These are phyloP conservation scores for Chalciporus sphaerocephalus DNA, from an alignment of 768 basidiomycete genomes.

Conservation along the genomic window DNA sequence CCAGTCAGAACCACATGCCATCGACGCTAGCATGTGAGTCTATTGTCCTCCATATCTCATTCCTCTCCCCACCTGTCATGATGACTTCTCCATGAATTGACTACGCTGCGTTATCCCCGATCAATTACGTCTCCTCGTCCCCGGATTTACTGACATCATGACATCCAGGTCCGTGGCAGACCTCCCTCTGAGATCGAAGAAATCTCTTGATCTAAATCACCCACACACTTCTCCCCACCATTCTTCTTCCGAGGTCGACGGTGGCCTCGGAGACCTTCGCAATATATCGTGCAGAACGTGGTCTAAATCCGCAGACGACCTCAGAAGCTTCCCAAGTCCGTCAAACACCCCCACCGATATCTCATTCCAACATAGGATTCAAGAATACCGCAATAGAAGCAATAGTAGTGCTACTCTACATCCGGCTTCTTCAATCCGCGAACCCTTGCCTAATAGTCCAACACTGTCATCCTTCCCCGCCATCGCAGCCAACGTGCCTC, in stretches of 20 bases:
- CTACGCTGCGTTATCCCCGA: background rate
- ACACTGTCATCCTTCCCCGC: slow-evolving; percentile 44
- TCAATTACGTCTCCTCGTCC: slow-evolving; percentile 5
- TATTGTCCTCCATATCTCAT: background rate
- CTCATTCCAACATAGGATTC: slow-evolving; percentile 56
- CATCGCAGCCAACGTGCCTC: slow-evolving; percentile 15
- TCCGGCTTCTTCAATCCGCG: slow-evolving; percentile 33
- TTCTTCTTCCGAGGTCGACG: slow-evolving; percentile 25
- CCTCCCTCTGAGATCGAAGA: slow-evolving; percentile 44
- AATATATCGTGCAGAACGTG: slow-evolving; percentile 66
- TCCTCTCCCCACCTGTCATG: background rate
- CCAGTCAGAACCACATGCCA: slow-evolving; percentile 44
- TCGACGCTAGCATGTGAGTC: slow-evolving; percentile 52
- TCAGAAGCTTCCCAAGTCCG: slow-evolving; percentile 48
- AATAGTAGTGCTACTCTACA: slow-evolving; percentile 50
- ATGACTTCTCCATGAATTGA: background rate
- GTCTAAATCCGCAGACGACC: slow-evolving; percentile 79
- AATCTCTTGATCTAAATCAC: slow-evolving; percentile 42
- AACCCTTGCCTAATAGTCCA: slow-evolving; percentile 26
- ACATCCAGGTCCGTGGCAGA: slow-evolving; percentile 60
- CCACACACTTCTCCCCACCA: slow-evolving; percentile 30
- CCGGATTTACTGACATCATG: slow-evolving; percentile 21
- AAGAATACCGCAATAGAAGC: slow-evolving; percentile 61
- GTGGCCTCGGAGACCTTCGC: slow-evolving; percentile 62
- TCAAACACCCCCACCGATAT: slow-evolving; percentile 38